A percentile compares a stretch with the other conserved stretches of the same genome.
Evolutionary conservation across 2,329 filamentous ascomycete genomes (phyloP).

Genomic region (Diaporthe citrichinensis): DNA sequence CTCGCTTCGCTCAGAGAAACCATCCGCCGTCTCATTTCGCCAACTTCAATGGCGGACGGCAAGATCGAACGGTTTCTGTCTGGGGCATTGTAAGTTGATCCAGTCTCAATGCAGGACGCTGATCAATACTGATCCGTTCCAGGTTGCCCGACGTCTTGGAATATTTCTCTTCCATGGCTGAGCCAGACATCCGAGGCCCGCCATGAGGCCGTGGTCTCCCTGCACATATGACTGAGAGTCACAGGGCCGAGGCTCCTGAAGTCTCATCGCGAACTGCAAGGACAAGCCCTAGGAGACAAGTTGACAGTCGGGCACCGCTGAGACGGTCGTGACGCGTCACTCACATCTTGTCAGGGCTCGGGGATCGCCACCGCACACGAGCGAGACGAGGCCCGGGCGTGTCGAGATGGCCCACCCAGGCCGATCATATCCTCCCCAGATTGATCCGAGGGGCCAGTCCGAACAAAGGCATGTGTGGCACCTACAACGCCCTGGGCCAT

Average conservation of each 20-base stretch:
- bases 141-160: constrained; percentile 56
- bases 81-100: constrained; percentile 77
- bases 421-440: constrained; percentile 83
- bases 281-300: constrained; percentile 83
- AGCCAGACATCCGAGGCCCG: constrained; percentile 63
- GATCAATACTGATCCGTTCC: constrained; percentile 16
- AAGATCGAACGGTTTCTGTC: constrained; percentile 90
- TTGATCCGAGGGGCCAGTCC: constrained; percentile 81
- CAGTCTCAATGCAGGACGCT: neutral
- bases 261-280: constrained; percentile 83
- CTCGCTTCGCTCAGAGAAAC: neutral
- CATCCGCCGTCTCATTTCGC: neutral
- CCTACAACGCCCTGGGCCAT: constrained; percentile 50
- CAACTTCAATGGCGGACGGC: constrained; percentile 65
- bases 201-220: constrained; percentile 32
- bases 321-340: constrained; percentile 79
- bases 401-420: constrained; percentile 83
- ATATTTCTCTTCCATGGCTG: constrained; percentile 63
- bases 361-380: constrained; percentile 83
- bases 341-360: constrained; percentile 80
- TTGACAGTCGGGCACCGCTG: constrained; percentile 77
- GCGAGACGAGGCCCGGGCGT: constrained; percentile 84
- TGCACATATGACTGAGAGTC: constrained; percentile 15
- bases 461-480: constrained; percentile 65
- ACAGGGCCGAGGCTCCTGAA: constrained; percentile 75